Base-by-base conservation (phyloP, 2,329 filamentous ascomycete genomes). In the Furcasterigmium furcatum region DNA sequence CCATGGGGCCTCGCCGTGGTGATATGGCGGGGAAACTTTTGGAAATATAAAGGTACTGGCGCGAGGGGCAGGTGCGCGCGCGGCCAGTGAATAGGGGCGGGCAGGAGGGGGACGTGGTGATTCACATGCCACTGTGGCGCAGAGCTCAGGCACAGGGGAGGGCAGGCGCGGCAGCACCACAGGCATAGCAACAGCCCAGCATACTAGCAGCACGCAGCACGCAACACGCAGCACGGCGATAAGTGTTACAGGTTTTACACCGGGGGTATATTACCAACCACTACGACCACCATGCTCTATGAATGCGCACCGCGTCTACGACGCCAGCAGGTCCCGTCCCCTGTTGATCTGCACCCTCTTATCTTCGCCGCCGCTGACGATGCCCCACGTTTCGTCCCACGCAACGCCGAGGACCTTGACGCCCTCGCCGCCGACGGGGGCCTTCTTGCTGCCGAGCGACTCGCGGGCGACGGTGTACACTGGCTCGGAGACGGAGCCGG, bases 271-370 rank as follows among this genome's bases (percentile, higher is more conserved):
- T 40, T 22, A 7, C 7, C 24, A 12, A 27, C 24, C 24, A 12
- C 24, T 12, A 27, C 24, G 24, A 27, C 24, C 24, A 12, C 24
- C 24, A n/a, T 40, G 20, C 38, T 40, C 20, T 40, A 18, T 21
- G 25, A 24, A 16, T 40, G 8, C n/a, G 12, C 30, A 6, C 8
- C 30, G 30, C 16, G 9, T 52, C 53, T 63, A 70, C 59, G 61
- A 58, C 27, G 62, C 58, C 38, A 79, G 59, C 36, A 80, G 54
- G 46, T 73, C 77, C 51, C 79, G 75, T 16, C 82, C 84, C 54
- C 79, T 77, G 66, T 99, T 96, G 49, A 99, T 83, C 73, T 99
- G 94, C 58, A 99, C 84, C 71, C 82, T 84, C 72, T 94, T 96
- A 62, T 99, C 94, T 76, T 97, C 91, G 14, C 92, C 91, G 36